Conservation (phyloP, 345 rosid genomes). For the Euphorbia lathyris region DNA sequence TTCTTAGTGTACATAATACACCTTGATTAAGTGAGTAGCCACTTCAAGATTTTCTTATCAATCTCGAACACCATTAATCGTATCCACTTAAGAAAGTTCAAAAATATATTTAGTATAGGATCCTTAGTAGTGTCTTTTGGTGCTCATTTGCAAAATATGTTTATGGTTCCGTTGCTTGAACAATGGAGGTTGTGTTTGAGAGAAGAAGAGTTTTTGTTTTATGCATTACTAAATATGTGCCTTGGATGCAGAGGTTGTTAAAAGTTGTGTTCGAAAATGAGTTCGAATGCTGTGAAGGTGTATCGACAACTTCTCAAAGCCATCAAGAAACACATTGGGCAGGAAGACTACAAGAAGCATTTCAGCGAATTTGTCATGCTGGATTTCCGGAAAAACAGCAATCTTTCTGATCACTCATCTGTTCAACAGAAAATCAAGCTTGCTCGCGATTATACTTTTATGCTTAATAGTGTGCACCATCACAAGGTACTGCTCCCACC, state of each 20-base stretch:
- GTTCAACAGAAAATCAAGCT: conserved; percentile 55
- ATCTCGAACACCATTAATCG: too few relatives aligned
- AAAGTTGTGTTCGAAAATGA: conserved; percentile 35
- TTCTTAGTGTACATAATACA: too few relatives aligned
- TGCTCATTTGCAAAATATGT: too few relatives aligned
- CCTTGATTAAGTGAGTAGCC: too few relatives aligned
- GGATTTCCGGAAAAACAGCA: conserved; percentile 51
- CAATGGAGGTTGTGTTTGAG: neutral
- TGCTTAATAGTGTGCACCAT: conserved; percentile 72
- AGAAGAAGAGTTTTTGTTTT: neutral
- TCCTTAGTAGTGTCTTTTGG: too few relatives aligned
- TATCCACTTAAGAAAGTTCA: too few relatives aligned
- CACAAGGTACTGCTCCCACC: conserved; percentile 55
- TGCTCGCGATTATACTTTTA: conserved; percentile 59
- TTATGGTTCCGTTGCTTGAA: too few relatives aligned
- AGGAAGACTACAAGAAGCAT: conserved; percentile 66
- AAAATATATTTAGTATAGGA: too few relatives aligned
- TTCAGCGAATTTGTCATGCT: conserved; percentile 52
- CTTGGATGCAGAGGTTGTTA: neutral
- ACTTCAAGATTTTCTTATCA: too few relatives aligned
- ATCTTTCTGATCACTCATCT: conserved; percentile 29
- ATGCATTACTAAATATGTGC: neutral
- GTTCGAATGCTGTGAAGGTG: conserved; percentile 46
- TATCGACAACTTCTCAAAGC: conserved; percentile 71
- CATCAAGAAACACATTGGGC: conserved; percentile 65